Evolutionary conservation across 208 protist genomes (phyloP), one percentile per base, ranked within the genome.

Genomic region (Histomonas meleagridis): DNA sequence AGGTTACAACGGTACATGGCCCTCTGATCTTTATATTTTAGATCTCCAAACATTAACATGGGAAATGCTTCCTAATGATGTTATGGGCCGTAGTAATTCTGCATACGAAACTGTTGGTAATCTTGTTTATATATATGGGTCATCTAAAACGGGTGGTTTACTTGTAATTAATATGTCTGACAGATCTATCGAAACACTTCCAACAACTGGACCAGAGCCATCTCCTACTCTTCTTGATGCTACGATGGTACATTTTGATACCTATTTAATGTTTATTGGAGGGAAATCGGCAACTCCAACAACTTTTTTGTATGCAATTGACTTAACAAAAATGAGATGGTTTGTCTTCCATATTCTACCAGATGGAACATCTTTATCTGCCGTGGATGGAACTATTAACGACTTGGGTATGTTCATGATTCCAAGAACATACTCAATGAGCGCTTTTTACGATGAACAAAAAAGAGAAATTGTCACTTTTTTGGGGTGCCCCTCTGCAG

Each of bases 191-290:
- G 53, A 60, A 60, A 7, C 18, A 23, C 53, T 60, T 18, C 53
- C 7, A 60, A 18, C 12, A 60, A 7, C 12, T 60, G 76, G 76
- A 51, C 21, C 76, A 12, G 76, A 43, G 12, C 76, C 76, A 12
- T 46, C 76, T 7, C 18, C n/a, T 21, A n/a, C 40, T 55, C 46
- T 46, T 0, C 3, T 86, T 0, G 76, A 40, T 32, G 51, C 76
- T 28, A 46, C 46, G n/a, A 86, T 86, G 76, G 76, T 86, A 38
- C n/a, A 26, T 7, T 38, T 86, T 46, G 14, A 86, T 23, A 14
- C n/a, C 23, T 46, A 86, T 86, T 35, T 86, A n/a, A 46, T 86
- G 26, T 86, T 86, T 28, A 57, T 86, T 28, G 76, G 76, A 55
- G 76, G 76, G 32, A 86, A 48, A 55, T 26, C 76, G 14, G 35